Evolutionary conservation across 768 basidiomycete species (phyloP), one percentile per base, ranked within the genome.

Genomic region (Russula sp.): DNA sequence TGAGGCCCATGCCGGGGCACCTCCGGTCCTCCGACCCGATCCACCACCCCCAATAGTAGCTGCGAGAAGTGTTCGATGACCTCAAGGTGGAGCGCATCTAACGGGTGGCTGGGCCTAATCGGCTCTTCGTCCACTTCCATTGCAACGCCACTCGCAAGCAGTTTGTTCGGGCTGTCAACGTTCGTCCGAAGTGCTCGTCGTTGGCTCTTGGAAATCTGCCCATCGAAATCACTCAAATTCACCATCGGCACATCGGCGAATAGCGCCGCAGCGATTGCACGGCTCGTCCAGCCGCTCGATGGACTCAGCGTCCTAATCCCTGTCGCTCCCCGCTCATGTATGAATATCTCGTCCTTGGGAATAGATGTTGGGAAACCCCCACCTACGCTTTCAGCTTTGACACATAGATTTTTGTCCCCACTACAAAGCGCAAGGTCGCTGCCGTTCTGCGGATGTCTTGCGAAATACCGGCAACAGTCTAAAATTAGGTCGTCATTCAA

Each of bases 401-500:
- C 74, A 59, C 79, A 81, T 35, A 92, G 72, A 65, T 87, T 86
- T 50, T 81, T 84, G 72, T 93, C 90, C 50, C 77, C 81, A 59
- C 83, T 88, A 70, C 85, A 84, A 47, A 90, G 66, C 56, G 80
- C 74, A n/a, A 85, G 85, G 62, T 72, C 76, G n/a, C 52, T 75
- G n/a, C 76, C 74, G 48, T 68, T 72, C 29, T 73, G 76, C 20
- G 57, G 56, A 42, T 66, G 72, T 57, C 67, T 71, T 50, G 62
- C 56, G 64, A 86, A 89, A 70, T 84, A 87, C 66, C 78, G 74
- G 68, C 85, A 87, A 67, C 90, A 93, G 70, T 92, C 91, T 56
- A 87, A 72, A 67, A 93, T 90, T 42, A 87, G 72, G 55, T 77
- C 76, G 67, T 93, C 90, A 67, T 90, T 90, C 32, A 51, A 22